Evolutionary conservation across 1,139 yeast species (phyloP).

Genomic region (Candida smagusa): DNA sequence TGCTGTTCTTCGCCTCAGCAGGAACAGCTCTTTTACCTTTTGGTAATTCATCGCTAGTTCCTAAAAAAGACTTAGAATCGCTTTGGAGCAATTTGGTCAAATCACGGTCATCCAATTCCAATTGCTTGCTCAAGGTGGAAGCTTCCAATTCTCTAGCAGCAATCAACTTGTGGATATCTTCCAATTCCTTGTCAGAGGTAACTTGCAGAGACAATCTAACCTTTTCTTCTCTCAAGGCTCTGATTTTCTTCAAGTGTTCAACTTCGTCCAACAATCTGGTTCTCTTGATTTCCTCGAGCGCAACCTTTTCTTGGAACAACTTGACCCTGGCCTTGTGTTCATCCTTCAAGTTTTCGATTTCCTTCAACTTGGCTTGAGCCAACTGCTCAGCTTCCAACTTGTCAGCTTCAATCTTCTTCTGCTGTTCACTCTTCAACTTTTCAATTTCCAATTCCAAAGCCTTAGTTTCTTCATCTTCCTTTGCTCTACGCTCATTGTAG

Average conservation of each 20-base stretch:
- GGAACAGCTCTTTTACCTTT: conserved; percentile 1
- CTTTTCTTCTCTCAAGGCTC: conserved; percentile 38
- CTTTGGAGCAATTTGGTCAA: conserved; percentile 14
- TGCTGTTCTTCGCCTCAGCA: background rate
- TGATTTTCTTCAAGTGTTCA: conserved; percentile 36
- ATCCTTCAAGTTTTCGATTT: conserved; percentile 31
- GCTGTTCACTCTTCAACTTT: conserved; percentile 24
- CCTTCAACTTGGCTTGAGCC: conserved; percentile 32
- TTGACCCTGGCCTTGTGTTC: conserved; percentile 32
- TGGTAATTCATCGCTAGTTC: conserved; percentile 23
- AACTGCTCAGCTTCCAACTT: conserved; percentile 30
- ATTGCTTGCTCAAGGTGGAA: conserved; percentile 31
- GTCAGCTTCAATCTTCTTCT: conserved; percentile 24
- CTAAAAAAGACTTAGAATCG: conserved; percentile 21
- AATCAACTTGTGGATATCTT: conserved; percentile 32
- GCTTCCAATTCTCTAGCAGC: conserved; percentile 37
- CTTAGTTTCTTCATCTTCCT: conserved; percentile 16
- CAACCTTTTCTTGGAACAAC: conserved; percentile 30
- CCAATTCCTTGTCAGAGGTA: conserved; percentile 22
- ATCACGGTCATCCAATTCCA: conserved; percentile 31
- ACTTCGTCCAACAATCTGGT: conserved; percentile 36
- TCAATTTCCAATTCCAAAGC: conserved; percentile 31
- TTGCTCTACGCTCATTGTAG: conserved; percentile 24
- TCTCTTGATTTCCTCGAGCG: conserved; percentile 36
- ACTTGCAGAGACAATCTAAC: conserved; percentile 30